Evolutionary conservation across 2,329 filamentous ascomycete species (phyloP).

Genomic region (Ophiostoma himal-ulmi): DNA sequence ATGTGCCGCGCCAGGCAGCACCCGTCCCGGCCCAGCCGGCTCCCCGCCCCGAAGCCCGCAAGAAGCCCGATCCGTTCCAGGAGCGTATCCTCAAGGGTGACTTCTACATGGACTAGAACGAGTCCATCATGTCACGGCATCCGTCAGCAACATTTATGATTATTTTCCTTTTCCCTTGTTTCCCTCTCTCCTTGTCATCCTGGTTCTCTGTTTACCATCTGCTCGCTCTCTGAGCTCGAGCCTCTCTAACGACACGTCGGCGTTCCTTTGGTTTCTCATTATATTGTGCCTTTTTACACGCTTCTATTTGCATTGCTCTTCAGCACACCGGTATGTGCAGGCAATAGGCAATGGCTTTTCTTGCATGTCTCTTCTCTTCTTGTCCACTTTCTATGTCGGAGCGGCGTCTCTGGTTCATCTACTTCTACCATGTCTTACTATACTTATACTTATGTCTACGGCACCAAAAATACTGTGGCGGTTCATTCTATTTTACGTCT

Average conservation of each 20-base stretch:
- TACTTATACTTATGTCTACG: neutral
- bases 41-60: slow-evolving; percentile 41
- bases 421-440: slow-evolving; percentile 1
- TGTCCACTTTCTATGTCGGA: neutral
- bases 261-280: slow-evolving; percentile 3
- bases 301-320: neutral
- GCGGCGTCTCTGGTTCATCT: neutral
- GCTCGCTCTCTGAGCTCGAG: slow-evolving; percentile 10
- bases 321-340: neutral
- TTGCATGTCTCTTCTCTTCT: neutral
- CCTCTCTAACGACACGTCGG: slow-evolving; percentile 14
- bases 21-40: slow-evolving; percentile 51
- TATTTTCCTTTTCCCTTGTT: neutral
- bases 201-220: neutral
- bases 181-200: neutral
- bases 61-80: slow-evolving; percentile 88
- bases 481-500: neutral
- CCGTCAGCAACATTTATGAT: neutral
- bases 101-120: slow-evolving; percentile 82
- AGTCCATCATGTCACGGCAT: neutral
- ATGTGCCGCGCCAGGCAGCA: slow-evolving; percentile 36
- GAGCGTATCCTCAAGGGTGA: slow-evolving; percentile 96
- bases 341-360: neutral
- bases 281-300: neutral
- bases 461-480: slow-evolving; percentile 3